phyloP scores from a whole-genome alignment of 345 rosid genomes.

The Lepidium africanum region DNA sequence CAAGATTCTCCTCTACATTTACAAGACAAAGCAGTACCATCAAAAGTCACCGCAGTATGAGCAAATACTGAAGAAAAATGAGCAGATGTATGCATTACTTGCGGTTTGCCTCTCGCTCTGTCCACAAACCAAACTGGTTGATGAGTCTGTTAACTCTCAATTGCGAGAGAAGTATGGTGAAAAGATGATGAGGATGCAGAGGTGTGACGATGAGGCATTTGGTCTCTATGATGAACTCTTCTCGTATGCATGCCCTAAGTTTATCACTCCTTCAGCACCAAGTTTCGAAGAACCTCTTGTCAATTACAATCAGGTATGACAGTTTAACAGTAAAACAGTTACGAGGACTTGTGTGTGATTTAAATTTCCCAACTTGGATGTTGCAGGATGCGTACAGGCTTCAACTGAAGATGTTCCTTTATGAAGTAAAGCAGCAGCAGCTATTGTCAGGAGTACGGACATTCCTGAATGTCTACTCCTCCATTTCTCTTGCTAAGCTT shows the following conservation, averaged over 20 bases:
- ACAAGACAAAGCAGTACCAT: slow-evolving; percentile 90
- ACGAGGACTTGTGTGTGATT: background rate
- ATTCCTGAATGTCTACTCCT: slow-evolving; percentile 83
- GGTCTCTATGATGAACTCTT: slow-evolving; percentile 82
- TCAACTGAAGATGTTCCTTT: slow-evolving; percentile 88
- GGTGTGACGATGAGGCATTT: slow-evolving; percentile 88
- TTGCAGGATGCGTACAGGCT: slow-evolving; percentile 90
- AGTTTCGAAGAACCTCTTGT: slow-evolving; percentile 91
- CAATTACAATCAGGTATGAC: slow-evolving; percentile 82
- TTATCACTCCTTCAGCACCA: slow-evolving; percentile 91
- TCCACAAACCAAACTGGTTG: slow-evolving; percentile 86
- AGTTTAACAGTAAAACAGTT: background rate
- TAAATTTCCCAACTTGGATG: background rate
- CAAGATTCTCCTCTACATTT: slow-evolving; percentile 86
- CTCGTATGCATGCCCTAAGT: slow-evolving; percentile 98
- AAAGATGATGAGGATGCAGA: slow-evolving; percentile 90
- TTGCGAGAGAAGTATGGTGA: slow-evolving; percentile 96
- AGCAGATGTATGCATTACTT: slow-evolving; percentile 96
- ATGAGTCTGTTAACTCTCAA: slow-evolving; percentile 82
- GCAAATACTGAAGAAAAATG: slow-evolving; percentile 94
- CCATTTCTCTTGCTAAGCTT: slow-evolving; percentile 80
- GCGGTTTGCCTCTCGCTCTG: slow-evolving; percentile 85
- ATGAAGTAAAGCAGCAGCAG: slow-evolving; percentile 95
- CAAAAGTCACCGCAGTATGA: slow-evolving; percentile 91
- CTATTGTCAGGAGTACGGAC: slow-evolving; percentile 70